phyloP scores from a whole-genome alignment of 805 yeast species.

The Suhomyces sp. region DNA sequence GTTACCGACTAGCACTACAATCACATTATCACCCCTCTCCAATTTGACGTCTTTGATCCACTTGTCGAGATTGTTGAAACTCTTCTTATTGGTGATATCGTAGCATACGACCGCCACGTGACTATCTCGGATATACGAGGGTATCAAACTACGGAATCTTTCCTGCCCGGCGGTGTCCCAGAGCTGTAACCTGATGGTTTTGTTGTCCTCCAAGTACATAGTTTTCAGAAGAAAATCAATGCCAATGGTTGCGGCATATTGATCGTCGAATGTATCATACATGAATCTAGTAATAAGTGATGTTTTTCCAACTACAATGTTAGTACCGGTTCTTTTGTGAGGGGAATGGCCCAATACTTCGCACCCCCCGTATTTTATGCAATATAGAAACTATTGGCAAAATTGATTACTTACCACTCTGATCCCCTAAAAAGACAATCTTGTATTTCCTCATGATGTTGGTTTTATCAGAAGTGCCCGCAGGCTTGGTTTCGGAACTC shows the following conservation, averaged over 20 bases:
- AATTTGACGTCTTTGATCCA: constrained; percentile 95
- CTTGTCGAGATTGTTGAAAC: constrained; percentile 78
- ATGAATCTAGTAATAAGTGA: constrained; percentile 94
- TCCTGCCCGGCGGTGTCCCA: constrained; percentile 99
- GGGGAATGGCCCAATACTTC: too few relatives aligned
- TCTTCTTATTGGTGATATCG: constrained; percentile 83
- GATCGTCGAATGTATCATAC: constrained; percentile 97
- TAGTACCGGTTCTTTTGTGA: constrained; percentile 11
- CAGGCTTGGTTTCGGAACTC: constrained; percentile 3
- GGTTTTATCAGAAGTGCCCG: constrained; percentile 28
- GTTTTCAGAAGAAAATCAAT: constrained; percentile 86
- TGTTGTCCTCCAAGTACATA: constrained; percentile 80
- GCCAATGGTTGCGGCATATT: constrained; percentile 95
- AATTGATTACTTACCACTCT: constrained; percentile 54
- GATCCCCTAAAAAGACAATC: constrained; percentile 96
- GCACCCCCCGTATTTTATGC: too few relatives aligned
- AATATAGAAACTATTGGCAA: too few relatives aligned
- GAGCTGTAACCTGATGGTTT: constrained; percentile 87
- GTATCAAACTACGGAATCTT: constrained; percentile 89
- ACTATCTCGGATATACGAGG: constrained; percentile 92
- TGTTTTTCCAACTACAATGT: constrained; percentile 76
- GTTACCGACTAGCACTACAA: constrained; percentile 88
- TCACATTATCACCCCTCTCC: constrained; percentile 88
- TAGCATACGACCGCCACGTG: constrained; percentile 97
- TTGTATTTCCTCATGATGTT: constrained; percentile 64